A percentile compares a stretch with the other conserved stretches of the same genome.
Conservation (phyloP, 2,329 filamentous ascomycete genomes). For the Aspergillus jensenii region DNA sequence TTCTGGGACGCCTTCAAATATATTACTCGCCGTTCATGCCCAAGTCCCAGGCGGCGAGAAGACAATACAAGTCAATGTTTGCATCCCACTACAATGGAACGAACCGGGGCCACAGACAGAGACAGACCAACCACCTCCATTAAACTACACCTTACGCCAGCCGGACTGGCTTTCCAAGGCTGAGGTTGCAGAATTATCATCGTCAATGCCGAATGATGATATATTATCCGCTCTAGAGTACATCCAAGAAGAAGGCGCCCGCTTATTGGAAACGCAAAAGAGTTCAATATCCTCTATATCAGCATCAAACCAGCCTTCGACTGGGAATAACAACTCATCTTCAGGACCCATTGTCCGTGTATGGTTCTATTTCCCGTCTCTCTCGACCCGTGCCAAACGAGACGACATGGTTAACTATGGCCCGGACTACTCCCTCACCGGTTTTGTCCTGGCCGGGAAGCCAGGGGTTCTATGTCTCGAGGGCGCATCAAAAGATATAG, state of each 20-base stretch:
- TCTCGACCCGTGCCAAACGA: slow-evolving; percentile 59
- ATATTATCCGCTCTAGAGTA: slow-evolving; percentile 49
- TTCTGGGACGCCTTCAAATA: slow-evolving; percentile 19
- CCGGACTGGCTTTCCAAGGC: slow-evolving; percentile 55
- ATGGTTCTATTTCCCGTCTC: slow-evolving; percentile 65
- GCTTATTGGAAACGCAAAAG: slow-evolving; percentile 28
- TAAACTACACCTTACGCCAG: slow-evolving; percentile 44
- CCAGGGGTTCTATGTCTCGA: slow-evolving; percentile 48
- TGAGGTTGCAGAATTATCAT: slow-evolving; percentile 41
- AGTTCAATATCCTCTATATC: not conserved
- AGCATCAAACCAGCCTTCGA: too few species aligned
- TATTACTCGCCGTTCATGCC: slow-evolving; percentile 25
- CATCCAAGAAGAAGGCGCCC: slow-evolving; percentile 39
- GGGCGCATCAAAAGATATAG: slow-evolving; percentile 46
- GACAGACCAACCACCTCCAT: slow-evolving; percentile 23
- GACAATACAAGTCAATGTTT: slow-evolving; percentile 30
- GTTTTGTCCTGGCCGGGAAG: slow-evolving; percentile 62
- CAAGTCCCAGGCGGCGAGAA: slow-evolving; percentile 25
- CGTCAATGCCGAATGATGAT: slow-evolving; percentile 45
- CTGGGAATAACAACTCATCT: not conserved
- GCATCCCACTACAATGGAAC: slow-evolving; percentile 24
- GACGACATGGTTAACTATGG: slow-evolving; percentile 58
- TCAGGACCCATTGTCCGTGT: slow-evolving; percentile 47
- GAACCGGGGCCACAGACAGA: slow-evolving; percentile 1
- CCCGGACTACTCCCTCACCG: slow-evolving; percentile 54